Evolutionary conservation across 73 alveolate genomes (phyloP).

Genomic region (Uronychia binucleata): DNA sequence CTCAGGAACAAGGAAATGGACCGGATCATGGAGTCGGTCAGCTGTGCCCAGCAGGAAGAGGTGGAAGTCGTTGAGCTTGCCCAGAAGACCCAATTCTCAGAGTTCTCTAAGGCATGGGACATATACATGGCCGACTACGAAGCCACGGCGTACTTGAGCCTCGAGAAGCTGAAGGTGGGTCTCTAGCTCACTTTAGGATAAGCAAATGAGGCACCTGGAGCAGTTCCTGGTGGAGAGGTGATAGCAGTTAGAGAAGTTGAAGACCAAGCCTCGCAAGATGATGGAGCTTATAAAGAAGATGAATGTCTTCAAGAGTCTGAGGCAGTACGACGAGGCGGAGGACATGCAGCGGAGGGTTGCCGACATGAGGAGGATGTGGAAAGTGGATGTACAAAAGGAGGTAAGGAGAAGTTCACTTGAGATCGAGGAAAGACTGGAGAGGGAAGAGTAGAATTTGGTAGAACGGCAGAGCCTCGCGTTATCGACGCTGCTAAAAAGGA

Average conservation of each 20-base stretch:
- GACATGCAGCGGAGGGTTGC: conserved; percentile 19
- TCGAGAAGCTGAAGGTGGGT: conserved; percentile 75
- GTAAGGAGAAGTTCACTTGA: conserved; percentile 12
- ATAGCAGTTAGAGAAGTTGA: conserved; percentile 47
- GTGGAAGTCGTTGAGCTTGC: conserved; percentile 77
- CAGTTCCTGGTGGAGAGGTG: conserved; percentile 60
- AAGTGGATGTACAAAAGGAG: conserved; percentile 16
- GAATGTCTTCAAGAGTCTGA: conserved; percentile 37
- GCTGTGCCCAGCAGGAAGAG: conserved; percentile 72
- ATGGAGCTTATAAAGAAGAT: conserved; percentile 73
- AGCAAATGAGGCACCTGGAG: conserved; percentile 64
- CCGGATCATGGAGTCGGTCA: conserved; percentile 61
- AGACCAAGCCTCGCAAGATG: conserved; percentile 63
- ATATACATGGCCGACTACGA: conserved; percentile 83
- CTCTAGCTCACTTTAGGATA: no score
- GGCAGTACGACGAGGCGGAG: conserved; percentile 71
- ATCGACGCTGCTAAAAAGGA: conserved; percentile 60
- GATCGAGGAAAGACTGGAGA: conserved; percentile 22
- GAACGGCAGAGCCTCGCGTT: conserved; percentile 36
- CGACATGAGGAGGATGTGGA: conserved; percentile 18
- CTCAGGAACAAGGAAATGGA: conserved; percentile 71
- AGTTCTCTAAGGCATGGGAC: conserved; percentile 85
- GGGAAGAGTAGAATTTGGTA: not conserved
- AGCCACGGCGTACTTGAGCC: conserved; percentile 80
- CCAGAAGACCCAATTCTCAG: conserved; percentile 74